These are phyloP conservation scores for Stereum hirsutum DNA, from an alignment of 1,284 basidiomycete species.

Conservation along the genomic window DNA sequence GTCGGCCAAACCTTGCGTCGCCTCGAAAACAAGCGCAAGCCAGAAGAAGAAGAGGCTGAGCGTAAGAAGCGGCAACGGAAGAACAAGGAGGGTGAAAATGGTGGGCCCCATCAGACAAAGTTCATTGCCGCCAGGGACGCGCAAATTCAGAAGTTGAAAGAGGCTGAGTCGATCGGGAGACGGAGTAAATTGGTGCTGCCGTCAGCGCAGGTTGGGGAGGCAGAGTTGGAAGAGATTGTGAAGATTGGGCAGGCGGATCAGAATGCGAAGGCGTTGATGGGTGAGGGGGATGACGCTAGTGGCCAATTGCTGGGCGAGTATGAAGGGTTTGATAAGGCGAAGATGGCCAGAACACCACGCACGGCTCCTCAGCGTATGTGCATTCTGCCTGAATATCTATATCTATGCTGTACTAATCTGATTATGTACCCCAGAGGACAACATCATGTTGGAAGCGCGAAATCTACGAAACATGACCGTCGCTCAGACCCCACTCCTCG, in stretches of 20 bases:
- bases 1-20: slow-evolving; percentile 87
- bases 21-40: slow-evolving; percentile 87
- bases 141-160: slow-evolving; percentile 94
- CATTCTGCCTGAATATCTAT: background rate
- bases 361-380: slow-evolving; percentile 85
- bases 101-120: slow-evolving; percentile 69
- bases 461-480: slow-evolving; percentile 91
- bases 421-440: slow-evolving; percentile 59
- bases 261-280: slow-evolving; percentile 77
- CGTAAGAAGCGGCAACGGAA: slow-evolving; percentile 79
- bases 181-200: slow-evolving; percentile 84
- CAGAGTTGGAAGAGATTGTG: slow-evolving; percentile 95
- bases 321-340: slow-evolving; percentile 79
- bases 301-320: slow-evolving; percentile 87
- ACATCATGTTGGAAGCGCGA: slow-evolving; percentile 88
- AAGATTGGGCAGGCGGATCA: slow-evolving; percentile 96
- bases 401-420: slow-evolving; percentile 6
- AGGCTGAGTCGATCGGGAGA: slow-evolving; percentile 91
- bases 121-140: slow-evolving; percentile 92
- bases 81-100: slow-evolving; percentile 50
- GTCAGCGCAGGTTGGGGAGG: slow-evolving; percentile 90
- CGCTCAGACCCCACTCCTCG: slow-evolving; percentile 90
- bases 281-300: slow-evolving; percentile 76
- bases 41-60: slow-evolving; percentile 83
- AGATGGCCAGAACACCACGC: slow-evolving; percentile 87